Conservation (phyloP, 1,139 yeast species). For the Zygoascus sp. region DNA sequence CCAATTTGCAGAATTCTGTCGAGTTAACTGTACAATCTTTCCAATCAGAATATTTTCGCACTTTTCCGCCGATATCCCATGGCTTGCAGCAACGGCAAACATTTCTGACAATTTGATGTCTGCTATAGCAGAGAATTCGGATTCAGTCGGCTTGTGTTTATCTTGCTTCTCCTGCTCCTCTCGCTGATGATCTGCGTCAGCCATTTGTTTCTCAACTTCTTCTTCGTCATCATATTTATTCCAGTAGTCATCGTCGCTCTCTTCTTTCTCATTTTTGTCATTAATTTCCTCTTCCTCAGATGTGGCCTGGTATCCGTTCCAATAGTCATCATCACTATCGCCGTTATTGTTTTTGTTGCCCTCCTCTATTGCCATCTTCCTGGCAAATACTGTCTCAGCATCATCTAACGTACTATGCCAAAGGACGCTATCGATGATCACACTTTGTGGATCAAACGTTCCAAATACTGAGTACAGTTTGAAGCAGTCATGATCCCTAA, state of each 20-base stretch:
- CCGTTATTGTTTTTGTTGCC: neutral
- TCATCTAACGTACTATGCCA: neutral
- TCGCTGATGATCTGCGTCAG: too few relatives aligned
- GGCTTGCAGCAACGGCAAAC: neutral
- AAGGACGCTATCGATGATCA: neutral
- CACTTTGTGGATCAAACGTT: neutral
- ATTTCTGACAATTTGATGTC: neutral
- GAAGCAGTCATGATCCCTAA: neutral
- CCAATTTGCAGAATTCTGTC: slow-evolving; percentile 1
- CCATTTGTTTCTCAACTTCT: slow-evolving; percentile 1
- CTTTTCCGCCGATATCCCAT: slow-evolving; percentile 7
- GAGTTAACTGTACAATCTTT: slow-evolving; percentile 4
- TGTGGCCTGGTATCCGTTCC: neutral
- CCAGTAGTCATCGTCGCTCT: slow-evolving; percentile 7
- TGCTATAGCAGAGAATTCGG: neutral
- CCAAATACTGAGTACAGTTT: neutral
- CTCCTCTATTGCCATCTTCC: too few relatives aligned
- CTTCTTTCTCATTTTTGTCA: neutral
- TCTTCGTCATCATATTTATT: slow-evolving; percentile 6
- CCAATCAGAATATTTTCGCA: slow-evolving; percentile 7
- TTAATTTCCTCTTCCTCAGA: neutral
- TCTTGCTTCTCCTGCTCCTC: neutral
- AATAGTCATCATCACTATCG: neutral
- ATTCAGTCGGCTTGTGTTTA: neutral
- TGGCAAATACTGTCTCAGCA: neutral